Base-by-base conservation (phyloP, 306 rosid species). In the Senna siamea region DNA sequence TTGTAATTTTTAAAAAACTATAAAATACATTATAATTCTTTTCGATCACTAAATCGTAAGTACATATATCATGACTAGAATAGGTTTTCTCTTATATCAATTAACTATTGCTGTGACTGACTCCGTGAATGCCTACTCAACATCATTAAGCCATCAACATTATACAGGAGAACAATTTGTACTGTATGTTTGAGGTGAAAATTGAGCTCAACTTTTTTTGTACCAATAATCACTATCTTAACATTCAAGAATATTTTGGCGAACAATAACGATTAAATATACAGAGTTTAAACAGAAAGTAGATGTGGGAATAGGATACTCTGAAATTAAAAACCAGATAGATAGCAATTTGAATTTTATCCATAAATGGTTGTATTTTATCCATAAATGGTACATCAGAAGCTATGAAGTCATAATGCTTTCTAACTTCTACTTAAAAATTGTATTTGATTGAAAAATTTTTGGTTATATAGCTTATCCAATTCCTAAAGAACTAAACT, bases 361-460 rank as follows among this genome's bases (percentile, higher is more conserved):
- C 47, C 26, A 61, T 17, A 37, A 44, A 35, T 17, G 26, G 34
- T 35, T 62, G 17, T 22, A 61, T 35, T 18, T 61, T 37, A 43
- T 37, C 47, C 26, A 61, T 17, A 37, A 44, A 35, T 17, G 26
- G 34, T 35, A 60, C 15, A 35, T 60, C 20, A 35, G 3, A n/a
- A 37, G n/a, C 46, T 23, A 12, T 17, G 58, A 40, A 53, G 6
- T 57, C 28, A 44, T 46, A 17, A 9, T 57, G 74, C 63, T 65
- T 79, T 26, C 57, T 47, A 58, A 59, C 38, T 50, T 48, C 70
- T 55, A n/a, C 60, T 32, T 13, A 43, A 7, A 77, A 37, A 48
- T 77, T 59, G 76, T 2, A 70, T 10, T 61, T 12, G 32, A 62
- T 43, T 50, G 23, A 20, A 72, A 66, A 73, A 73, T 18, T 26